phyloP scores from a whole-genome alignment of 257 asterid genomes.

The Penstemon eatonii region DNA sequence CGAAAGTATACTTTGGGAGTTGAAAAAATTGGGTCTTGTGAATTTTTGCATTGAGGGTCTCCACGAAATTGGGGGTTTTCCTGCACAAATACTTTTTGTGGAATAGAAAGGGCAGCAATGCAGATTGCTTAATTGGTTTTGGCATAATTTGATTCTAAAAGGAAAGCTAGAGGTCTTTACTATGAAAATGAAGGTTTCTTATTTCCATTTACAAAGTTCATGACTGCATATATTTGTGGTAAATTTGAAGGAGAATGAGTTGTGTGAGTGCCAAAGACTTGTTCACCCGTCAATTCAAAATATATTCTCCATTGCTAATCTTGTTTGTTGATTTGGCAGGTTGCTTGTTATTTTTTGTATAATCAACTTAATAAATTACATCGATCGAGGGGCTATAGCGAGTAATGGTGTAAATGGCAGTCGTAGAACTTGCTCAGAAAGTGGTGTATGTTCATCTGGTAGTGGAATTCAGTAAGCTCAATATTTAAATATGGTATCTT shows the following conservation, averaged over 20 bases:
- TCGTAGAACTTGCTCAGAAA: conserved; percentile 46
- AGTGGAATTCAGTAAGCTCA: conserved; percentile 78
- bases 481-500: background rate
- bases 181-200: background rate
- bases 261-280: background rate
- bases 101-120: too few relatives aligned
- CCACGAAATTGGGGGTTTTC: too few relatives aligned
- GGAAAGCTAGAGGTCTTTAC: background rate
- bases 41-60: conserved; percentile 23
- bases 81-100: too few relatives aligned
- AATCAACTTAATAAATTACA: conserved; percentile 71
- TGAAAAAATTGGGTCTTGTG: conserved; percentile 13
- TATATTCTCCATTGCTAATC: background rate
- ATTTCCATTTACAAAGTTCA: conserved; percentile 12
- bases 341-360: conserved; percentile 64
- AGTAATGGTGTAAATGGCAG: conserved; percentile 92
- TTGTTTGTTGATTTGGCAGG: conserved; percentile 38
- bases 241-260: conserved; percentile 10
- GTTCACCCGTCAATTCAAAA: background rate
- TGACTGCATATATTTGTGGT: background rate
- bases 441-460: conserved; percentile 65
- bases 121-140: too few relatives aligned
- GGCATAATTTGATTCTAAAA: background rate
- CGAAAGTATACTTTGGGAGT: background rate
- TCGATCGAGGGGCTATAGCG: conserved; percentile 89